Base-by-base conservation (phyloP, 495 filamentous ascomycete species). In the Tuber umbilicatum region DNA sequence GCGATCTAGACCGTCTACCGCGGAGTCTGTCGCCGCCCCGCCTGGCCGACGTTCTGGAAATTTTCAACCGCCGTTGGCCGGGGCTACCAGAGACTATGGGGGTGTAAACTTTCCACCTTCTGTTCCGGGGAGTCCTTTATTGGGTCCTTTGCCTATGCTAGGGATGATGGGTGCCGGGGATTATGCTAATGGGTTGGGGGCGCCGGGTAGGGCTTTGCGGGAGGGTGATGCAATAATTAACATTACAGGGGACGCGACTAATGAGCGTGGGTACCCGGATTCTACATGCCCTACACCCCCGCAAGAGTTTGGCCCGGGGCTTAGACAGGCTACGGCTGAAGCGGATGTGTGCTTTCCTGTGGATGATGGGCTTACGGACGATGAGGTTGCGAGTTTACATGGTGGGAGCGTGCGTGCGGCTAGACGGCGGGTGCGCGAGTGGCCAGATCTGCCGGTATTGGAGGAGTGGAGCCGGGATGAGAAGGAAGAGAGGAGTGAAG, bases 101-200 rank as follows among this genome's bases (percentile, higher is more conserved):
- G 73, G 81, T 41, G 88, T 98, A 74, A 99, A 99, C 80, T 97
- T 97, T 79, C 95, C 95, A n/a, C 95, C 95, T 1, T 98, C 95
- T 0, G 89, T 97, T 31, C 95, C 95, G 0, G 89, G 88, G 7
- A 91, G 92, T 31, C 95, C 95, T 0, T 84, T 85, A 70, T 41
- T 89, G 74, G 87, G 87, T 70, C 35, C 84, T 74, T 45, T 79
- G 68, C 79, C 75, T 31, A 42, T 81, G 17, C 4, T 76, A 50
- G 80, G 76, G 45, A 72, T 81, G 50, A 31, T 64, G 55, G 77
- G 73, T 5, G 47, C 45, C 31, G 73, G 73, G 43, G 68, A 23
- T 45, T 79, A 71, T 35, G 6, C 27, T 17, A 74, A 79, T 84
- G 81, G 85, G 83, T 73, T 96, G 89, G 81, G 91, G 92, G 69